phyloP scores from a whole-genome alignment of 176 grass and related monocot species.

The Themeda triandra region DNA sequence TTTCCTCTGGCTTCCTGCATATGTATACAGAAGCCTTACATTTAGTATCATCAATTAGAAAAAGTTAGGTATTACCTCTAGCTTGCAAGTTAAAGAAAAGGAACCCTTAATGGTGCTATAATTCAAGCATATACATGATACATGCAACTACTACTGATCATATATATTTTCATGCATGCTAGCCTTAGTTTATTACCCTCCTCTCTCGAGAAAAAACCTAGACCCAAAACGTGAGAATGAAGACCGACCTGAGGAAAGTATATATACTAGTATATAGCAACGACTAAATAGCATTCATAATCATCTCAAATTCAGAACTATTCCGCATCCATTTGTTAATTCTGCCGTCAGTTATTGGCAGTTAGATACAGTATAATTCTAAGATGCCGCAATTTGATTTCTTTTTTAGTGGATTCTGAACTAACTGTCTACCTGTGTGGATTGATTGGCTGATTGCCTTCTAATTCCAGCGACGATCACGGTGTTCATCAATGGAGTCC shows the following conservation, averaged over 20 bases:
- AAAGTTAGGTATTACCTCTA: not conserved
- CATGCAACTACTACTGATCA: not conserved
- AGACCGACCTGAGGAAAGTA: not conserved
- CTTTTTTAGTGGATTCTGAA: not conserved
- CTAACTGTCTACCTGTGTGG: conserved; percentile 9
- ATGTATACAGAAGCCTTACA: not conserved
- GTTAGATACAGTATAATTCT: not conserved
- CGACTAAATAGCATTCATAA: conserved; percentile 1
- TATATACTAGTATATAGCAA: not conserved
- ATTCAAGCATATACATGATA: not conserved
- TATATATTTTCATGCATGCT: not conserved
- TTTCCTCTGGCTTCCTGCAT: conserved; percentile 1
- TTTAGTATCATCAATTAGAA: not conserved
- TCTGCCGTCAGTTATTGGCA: conserved; percentile 4
- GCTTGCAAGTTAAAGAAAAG: not conserved
- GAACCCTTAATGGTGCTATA: not conserved
- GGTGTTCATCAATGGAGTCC: conserved; percentile 91
- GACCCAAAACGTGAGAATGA: not conserved
- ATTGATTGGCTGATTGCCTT: conserved; percentile 35
- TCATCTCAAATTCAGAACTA: not conserved
- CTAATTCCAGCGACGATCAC: conserved; percentile 82
- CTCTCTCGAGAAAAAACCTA: not conserved
- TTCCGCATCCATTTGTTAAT: conserved; percentile 19
- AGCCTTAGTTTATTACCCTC: not conserved
- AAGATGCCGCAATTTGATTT: not conserved